phyloP scores from a whole-genome alignment of 352 stramenopile species.

The Thalassiosira gravida region DNA sequence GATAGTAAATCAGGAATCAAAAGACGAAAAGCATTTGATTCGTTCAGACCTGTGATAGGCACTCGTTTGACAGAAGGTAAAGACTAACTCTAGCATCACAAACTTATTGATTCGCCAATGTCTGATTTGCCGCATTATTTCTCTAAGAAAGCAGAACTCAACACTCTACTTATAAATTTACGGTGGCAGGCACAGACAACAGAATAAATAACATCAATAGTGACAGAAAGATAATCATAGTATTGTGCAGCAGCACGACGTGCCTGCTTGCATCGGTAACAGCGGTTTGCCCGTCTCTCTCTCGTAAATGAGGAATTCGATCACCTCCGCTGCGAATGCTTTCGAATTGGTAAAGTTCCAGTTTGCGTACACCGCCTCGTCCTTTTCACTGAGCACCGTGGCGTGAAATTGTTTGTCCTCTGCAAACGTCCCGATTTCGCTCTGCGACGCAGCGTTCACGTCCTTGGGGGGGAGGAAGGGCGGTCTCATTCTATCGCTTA shows the following conservation, averaged over 20 bases:
- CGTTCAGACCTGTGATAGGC: no score
- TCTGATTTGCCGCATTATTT: no score
- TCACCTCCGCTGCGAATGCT: constrained; percentile 82
- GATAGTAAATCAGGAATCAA: no score
- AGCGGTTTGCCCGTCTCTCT: constrained; percentile 77
- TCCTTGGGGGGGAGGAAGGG: constrained; percentile 87
- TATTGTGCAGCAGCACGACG: constrained; percentile 71
- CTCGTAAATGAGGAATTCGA: constrained; percentile 87
- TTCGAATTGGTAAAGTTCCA: constrained; percentile 84
- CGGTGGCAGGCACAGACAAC: no score
- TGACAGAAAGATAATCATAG: constrained; percentile 55
- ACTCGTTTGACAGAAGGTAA: no score
- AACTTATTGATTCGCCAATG: no score
- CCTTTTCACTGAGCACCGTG: constrained; percentile 71
- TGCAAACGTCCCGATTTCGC: constrained; percentile 84
- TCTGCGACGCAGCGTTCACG: constrained; percentile 86
- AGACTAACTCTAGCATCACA: no score
- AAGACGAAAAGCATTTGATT: no score
- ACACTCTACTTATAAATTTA: no score
- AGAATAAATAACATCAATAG: no score
- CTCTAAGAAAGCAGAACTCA: no score
- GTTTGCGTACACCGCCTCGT: constrained; percentile 77
- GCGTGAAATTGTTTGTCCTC: constrained; percentile 82
- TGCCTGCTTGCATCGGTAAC: constrained; percentile 58
- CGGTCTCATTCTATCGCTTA: constrained; percentile 77